These are phyloP conservation scores for Lavandula angustifolia DNA, from an alignment of 257 asterid genomes.

Conservation along the genomic window DNA sequence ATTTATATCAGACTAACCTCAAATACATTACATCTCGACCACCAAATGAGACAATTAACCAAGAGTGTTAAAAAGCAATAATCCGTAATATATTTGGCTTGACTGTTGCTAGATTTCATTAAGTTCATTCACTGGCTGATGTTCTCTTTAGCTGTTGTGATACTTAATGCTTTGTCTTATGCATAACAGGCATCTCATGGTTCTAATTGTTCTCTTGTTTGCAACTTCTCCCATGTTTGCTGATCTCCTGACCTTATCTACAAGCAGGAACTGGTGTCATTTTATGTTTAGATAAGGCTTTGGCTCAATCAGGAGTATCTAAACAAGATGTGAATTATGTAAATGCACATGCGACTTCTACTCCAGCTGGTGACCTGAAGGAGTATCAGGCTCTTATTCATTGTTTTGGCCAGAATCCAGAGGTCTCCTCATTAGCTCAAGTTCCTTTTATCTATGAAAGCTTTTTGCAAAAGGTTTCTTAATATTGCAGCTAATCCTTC, in stretches of 20 bases:
- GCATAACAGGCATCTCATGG: background rate
- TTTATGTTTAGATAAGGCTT: constrained; percentile 81
- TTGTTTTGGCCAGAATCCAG: constrained; percentile 86
- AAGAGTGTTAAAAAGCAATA: background rate
- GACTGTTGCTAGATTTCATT: background rate
- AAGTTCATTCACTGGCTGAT: background rate
- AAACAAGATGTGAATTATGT: constrained; percentile 82
- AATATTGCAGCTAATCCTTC: constrained; percentile 9
- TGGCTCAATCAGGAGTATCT: constrained; percentile 79
- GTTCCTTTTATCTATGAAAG: constrained; percentile 25
- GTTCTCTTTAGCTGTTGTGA: background rate
- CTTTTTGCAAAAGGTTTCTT: constrained; percentile 5
- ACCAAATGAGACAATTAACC: background rate
- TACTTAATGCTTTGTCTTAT: background rate
- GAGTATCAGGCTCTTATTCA: constrained; percentile 76
- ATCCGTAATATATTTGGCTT: background rate
- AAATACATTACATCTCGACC: background rate
- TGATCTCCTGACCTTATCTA: constrained; percentile 24
- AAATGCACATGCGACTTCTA: constrained; percentile 89
- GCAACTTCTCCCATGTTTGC: constrained; percentile 17
- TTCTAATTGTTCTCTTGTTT: constrained; percentile 9
- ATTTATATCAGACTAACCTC: background rate
- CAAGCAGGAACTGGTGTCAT: constrained; percentile 77
- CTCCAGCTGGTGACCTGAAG: constrained; percentile 80
- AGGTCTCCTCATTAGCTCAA: constrained; percentile 46